Conservation (phyloP, 2,329 filamentous ascomycete species). For the Teratosphaeriaceae sp. region DNA sequence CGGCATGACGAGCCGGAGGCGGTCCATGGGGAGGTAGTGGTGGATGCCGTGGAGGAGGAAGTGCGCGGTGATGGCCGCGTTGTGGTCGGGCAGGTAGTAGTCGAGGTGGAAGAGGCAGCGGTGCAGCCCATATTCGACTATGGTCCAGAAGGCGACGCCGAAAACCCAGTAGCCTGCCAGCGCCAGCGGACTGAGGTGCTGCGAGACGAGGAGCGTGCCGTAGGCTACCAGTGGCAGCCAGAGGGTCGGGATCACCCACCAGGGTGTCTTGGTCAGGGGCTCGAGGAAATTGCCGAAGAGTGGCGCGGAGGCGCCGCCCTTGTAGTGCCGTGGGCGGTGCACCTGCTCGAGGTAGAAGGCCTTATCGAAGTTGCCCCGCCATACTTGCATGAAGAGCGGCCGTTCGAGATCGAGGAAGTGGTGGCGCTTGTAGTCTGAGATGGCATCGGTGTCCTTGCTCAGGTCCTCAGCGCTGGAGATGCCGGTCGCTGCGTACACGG, state of each 20-base stretch:
- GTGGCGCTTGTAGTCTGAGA: constrained; percentile 74
- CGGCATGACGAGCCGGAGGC: constrained; percentile 94
- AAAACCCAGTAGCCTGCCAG: constrained; percentile 57
- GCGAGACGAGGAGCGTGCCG: constrained; percentile 58
- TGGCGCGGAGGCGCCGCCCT: constrained; percentile 82
- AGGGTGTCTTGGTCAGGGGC: constrained; percentile 88
- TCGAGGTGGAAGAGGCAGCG: constrained; percentile 93
- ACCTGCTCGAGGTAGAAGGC: constrained; percentile 97
- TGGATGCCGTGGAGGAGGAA: constrained; percentile 96
- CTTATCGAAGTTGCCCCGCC: constrained; percentile 80
- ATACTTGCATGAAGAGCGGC: constrained; percentile 82
- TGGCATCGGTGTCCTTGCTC: constrained; percentile 72
- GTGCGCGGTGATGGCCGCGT: constrained; percentile 76
- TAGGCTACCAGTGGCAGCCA: constrained; percentile 81
- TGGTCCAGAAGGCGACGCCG: constrained; percentile 76
- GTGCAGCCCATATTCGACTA: constrained; percentile 85
- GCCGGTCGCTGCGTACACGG: constrained; percentile 61
- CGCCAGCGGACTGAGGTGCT: constrained; percentile 49
- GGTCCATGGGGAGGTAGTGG: constrained; percentile 99
- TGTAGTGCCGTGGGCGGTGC: constrained; percentile 92
- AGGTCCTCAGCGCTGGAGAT: constrained; percentile 87
- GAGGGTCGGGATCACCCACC: constrained; percentile 78
- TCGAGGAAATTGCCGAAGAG: constrained; percentile 98
- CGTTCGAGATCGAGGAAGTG: constrained; percentile 87
- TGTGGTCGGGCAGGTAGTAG: constrained; percentile 70